Evolutionary conservation across 1,284 basidiomycete species (phyloP).

Genomic region (Pascua sp.): DNA sequence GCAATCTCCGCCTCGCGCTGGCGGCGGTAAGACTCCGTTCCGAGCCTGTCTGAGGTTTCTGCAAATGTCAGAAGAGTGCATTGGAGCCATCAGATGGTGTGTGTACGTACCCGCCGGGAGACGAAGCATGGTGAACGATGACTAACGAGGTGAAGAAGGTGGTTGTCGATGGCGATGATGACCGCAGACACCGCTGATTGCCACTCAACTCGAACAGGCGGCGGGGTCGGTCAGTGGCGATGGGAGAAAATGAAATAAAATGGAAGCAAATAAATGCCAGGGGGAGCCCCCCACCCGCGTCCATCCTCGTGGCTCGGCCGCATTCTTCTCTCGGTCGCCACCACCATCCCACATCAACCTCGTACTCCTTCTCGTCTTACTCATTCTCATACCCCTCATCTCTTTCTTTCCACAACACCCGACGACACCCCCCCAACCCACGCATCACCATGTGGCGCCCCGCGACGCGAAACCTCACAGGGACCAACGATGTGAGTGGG

Average conservation of each 20-base stretch:
- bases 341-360: conserved; percentile 1
- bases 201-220: no score
- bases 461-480: conserved; percentile 55
- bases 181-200: not conserved
- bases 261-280: no score
- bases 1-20: conserved; percentile 87
- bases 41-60: conserved; percentile 61
- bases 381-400: not conserved
- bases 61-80: not conserved
- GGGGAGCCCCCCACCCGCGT: no score
- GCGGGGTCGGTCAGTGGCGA: no score
- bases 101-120: conserved; percentile 18
- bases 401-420: not conserved
- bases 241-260: conserved; percentile 8
- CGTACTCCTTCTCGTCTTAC: conserved; percentile 1
- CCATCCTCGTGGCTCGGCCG: no score
- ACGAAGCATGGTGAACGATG: conserved; percentile 23
- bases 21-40: conserved; percentile 84
- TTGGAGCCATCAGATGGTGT: not conserved
- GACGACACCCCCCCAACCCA: not conserved
- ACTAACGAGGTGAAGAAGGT: not conserved
- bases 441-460: conserved; percentile 71
- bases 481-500: conserved; percentile 51
- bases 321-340: no score
- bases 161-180: not conserved